A percentile compares a stretch with the other conserved stretches of the same genome.
These are phyloP conservation scores for Ramularia collo-cygni DNA, from an alignment of 2,329 filamentous ascomycete genomes.

Conservation along the genomic window DNA sequence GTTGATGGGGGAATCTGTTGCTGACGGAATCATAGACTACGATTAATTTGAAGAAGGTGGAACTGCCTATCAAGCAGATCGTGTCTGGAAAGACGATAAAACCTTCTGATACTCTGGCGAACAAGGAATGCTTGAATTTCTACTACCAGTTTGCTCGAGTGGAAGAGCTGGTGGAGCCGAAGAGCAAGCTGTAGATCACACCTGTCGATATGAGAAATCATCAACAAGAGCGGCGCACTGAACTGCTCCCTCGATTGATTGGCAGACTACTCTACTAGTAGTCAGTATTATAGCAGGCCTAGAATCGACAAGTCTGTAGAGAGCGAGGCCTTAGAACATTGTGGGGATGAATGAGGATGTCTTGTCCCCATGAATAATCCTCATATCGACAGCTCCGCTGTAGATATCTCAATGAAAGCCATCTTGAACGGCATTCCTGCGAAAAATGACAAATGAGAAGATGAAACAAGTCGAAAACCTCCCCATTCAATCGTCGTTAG, in stretches of 20 bases:
- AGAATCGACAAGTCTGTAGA: too few species aligned
- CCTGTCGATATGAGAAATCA: too few species aligned
- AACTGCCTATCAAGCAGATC: conserved; percentile 77
- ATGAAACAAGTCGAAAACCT: not conserved
- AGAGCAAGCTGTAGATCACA: conserved; percentile 47
- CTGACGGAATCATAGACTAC: conserved; percentile 51
- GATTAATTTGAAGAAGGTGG: conserved; percentile 79
- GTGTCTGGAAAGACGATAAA: conserved; percentile 68
- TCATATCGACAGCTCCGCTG: too few species aligned
- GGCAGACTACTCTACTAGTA: too few species aligned
- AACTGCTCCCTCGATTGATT: too few species aligned
- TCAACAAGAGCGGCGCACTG: not conserved
- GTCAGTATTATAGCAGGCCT: too few species aligned
- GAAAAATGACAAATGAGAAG: not conserved
- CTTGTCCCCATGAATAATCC: too few species aligned
- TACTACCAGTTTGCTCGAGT: conserved; percentile 74
- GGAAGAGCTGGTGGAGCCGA: conserved; percentile 49
- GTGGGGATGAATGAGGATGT: too few species aligned
- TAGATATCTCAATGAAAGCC: too few species aligned
- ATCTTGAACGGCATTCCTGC: too few species aligned
- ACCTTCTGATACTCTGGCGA: conserved; percentile 68
- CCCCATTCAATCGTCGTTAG: conserved; percentile 1
- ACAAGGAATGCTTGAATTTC: conserved; percentile 67
- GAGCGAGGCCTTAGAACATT: too few species aligned
- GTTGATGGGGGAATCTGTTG: not conserved